phyloP scores from a whole-genome alignment of 169 alveolate genomes.

The Plasmodium cynomolgi region DNA sequence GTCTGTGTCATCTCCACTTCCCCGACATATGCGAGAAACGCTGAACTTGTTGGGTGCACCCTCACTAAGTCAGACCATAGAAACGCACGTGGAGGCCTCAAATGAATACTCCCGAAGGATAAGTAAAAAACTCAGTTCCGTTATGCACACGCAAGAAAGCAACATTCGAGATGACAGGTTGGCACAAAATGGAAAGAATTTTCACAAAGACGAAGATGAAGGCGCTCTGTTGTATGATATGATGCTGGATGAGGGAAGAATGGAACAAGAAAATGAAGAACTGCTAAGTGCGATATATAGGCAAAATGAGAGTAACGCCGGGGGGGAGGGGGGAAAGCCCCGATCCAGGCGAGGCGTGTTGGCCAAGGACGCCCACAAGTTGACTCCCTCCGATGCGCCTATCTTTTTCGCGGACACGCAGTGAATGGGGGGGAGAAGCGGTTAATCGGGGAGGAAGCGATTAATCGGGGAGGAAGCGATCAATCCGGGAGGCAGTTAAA shows the following conservation, averaged over 20 bases:
- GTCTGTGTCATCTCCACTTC: background rate
- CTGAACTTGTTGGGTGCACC: slow-evolving; percentile 42
- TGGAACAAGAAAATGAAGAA: slow-evolving; percentile 16
- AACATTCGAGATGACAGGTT: background rate
- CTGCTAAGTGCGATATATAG: slow-evolving; percentile 31
- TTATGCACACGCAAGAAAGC: background rate
- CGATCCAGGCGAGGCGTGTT: slow-evolving; percentile 10
- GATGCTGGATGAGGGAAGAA: background rate
- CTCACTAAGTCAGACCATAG: background rate
- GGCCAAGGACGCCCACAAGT: slow-evolving; percentile 13
- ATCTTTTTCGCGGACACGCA: slow-evolving; percentile 29
- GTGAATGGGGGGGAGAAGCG: background rate
- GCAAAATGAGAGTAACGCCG: slow-evolving; percentile 2
- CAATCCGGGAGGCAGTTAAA: background rate
- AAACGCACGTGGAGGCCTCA: background rate
- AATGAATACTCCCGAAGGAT: background rate
- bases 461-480: too few relatives aligned
- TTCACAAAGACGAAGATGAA: background rate
- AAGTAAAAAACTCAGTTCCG: background rate
- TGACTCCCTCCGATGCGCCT: slow-evolving; percentile 45
- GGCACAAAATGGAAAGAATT: background rate
- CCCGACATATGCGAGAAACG: slow-evolving; percentile 39
- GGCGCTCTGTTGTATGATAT: background rate
- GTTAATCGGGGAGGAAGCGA: background rate
- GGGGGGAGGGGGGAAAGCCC: background rate